These are phyloP conservation scores for Saprolegnia diclina DNA, from an alignment of 352 stramenopile genomes.

Conservation along the genomic window DNA sequence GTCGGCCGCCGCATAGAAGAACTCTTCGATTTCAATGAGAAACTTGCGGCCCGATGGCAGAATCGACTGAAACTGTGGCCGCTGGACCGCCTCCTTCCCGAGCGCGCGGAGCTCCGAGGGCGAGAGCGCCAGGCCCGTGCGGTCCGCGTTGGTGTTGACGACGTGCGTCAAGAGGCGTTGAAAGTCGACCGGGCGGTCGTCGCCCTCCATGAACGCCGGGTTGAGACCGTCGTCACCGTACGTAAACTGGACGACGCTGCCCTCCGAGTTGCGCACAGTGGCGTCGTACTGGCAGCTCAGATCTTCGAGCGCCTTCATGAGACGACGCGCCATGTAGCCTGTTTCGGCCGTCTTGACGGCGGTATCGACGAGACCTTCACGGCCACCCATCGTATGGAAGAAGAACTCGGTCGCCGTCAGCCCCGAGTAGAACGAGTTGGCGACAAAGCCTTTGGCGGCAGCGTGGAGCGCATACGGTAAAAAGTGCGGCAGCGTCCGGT, in stretches of 20 bases:
- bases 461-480: slow-evolving; percentile 91
- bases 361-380: slow-evolving; percentile 99
- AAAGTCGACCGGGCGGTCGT: slow-evolving; percentile 96
- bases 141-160: slow-evolving; percentile 67
- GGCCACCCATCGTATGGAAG: slow-evolving; percentile 99
- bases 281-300: slow-evolving; percentile 93
- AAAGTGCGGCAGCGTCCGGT: slow-evolving; percentile 97
- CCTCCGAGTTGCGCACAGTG: slow-evolving; percentile 85
- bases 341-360: slow-evolving; percentile 99
- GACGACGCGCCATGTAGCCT: slow-evolving; percentile 97
- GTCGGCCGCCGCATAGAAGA: slow-evolving; percentile 57
- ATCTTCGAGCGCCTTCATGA: slow-evolving; percentile 99
- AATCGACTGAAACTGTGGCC: slow-evolving; percentile 72
- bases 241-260: slow-evolving; percentile 96
- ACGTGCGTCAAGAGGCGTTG: slow-evolving; percentile 90
- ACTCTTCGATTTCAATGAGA: slow-evolving; percentile 84
- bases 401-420: slow-evolving; percentile 99
- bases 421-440: slow-evolving; percentile 98
- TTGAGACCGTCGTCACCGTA: slow-evolving; percentile 99
- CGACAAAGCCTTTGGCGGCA: slow-evolving; percentile 98
- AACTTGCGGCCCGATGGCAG: slow-evolving; percentile 86
- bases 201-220: slow-evolving; percentile 93
- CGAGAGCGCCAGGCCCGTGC: slow-evolving; percentile 57
- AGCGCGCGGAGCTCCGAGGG: slow-evolving; percentile 80
- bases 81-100: slow-evolving; percentile 80